A percentile compares a stretch with the other conserved stretches of the same genome.
Evolutionary conservation across 208 protist species (phyloP).

Genomic region (Trypanosoma conorhini): DNA sequence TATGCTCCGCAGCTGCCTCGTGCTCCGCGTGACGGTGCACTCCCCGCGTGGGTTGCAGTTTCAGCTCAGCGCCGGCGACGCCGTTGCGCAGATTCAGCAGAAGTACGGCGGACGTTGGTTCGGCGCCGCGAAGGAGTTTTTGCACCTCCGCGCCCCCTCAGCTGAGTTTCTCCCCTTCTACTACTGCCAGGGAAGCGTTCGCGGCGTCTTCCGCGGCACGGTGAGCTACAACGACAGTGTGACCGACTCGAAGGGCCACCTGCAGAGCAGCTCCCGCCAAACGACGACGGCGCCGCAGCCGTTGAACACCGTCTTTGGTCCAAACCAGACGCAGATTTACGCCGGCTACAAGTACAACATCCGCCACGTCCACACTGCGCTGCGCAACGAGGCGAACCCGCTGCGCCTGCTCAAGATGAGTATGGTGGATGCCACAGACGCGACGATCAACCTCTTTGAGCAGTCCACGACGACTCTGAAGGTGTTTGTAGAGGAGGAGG

Average conservation of each 20-base stretch:
- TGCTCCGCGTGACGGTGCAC: constrained; percentile 51
- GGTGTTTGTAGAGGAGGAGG: constrained; percentile 55
- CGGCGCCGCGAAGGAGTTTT: constrained; percentile 59
- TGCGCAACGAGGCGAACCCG: constrained; percentile 55
- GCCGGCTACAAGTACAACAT: constrained; percentile 93
- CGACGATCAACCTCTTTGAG: constrained; percentile 87
- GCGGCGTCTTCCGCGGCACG: constrained; percentile 52
- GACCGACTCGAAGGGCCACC: constrained; percentile 28
- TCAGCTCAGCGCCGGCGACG: constrained; percentile 45
- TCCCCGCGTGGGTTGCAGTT: constrained; percentile 74
- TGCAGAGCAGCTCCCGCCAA: constrained; percentile 30
- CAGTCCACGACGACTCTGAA: constrained; percentile 74
- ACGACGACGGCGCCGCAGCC: constrained; percentile 46
- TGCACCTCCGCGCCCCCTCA: constrained; percentile 47
- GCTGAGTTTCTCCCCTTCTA: constrained; percentile 91
- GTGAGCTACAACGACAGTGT: constrained; percentile 45
- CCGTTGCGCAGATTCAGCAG: constrained; percentile 38
- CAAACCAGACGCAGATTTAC: constrained; percentile 84
- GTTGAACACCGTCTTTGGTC: constrained; percentile 65
- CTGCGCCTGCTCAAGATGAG: constrained; percentile 59
- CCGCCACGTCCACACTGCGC: constrained; percentile 62
- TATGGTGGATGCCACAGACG: constrained; percentile 59
- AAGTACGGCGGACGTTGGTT: constrained; percentile 75
- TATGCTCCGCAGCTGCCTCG: constrained; percentile 43
- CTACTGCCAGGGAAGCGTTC: constrained; percentile 65